Conservation (phyloP, 257 asterid genomes). For the Leptodermis oblonga region DNA sequence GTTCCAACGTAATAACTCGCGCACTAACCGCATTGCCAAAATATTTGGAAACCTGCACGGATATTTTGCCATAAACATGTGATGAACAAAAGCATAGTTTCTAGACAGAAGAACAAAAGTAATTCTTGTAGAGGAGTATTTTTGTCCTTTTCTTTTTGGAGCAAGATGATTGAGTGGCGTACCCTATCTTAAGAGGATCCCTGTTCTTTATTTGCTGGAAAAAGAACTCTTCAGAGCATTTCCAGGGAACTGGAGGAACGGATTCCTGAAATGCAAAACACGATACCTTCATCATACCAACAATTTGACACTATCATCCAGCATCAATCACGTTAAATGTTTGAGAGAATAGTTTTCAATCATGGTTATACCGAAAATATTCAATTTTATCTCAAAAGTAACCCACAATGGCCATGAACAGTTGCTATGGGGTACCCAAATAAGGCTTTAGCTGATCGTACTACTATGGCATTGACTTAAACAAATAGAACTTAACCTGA, state of each 20-base stretch:
- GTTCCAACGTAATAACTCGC: slow-evolving; percentile 79
- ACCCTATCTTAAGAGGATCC: slow-evolving; percentile 97
- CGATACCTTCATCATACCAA: neutral
- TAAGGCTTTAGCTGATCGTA: no score
- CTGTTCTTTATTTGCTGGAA: slow-evolving; percentile 61
- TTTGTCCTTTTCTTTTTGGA: neutral
- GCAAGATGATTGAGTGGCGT: slow-evolving; percentile 17
- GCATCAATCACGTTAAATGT: neutral
- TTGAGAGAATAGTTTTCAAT: neutral
- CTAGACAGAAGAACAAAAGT: slow-evolving; percentile 10
- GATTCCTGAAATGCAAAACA: slow-evolving; percentile 42
- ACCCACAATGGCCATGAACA: no score
- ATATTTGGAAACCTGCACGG: slow-evolving; percentile 70
- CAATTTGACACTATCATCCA: neutral
- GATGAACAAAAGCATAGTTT: neutral
- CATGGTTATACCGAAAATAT: neutral
- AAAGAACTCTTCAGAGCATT: slow-evolving; percentile 93
- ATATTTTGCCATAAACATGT: neutral
- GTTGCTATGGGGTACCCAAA: no score
- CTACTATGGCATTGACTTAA: no score
- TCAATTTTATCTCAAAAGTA: no score
- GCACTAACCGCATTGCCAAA: slow-evolving; percentile 80
- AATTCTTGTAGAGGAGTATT: neutral
- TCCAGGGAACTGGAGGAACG: slow-evolving; percentile 91
- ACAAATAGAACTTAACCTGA: no score